Base-by-base conservation (phyloP, 169 alveolate species). In the Babesia divergens region DNA sequence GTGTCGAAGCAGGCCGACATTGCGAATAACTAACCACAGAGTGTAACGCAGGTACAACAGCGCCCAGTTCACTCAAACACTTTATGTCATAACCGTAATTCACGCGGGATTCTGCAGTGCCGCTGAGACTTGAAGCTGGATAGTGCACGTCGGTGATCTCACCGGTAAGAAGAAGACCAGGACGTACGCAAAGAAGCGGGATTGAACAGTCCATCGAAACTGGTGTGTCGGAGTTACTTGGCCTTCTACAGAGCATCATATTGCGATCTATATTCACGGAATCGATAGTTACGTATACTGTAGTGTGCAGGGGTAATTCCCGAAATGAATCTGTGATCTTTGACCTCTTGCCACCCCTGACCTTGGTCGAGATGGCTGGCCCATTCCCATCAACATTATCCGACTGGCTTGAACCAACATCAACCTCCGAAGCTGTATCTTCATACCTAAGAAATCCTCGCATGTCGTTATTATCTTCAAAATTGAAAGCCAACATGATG, bases 81-180 rank as follows among this genome's bases (percentile, higher is more conserved):
- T 68, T 68, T 18, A 77, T 29, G 20, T 53, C 72, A 50, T 51
- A 77, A 14, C 86, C 86, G 35, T 43, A 54, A 51, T 54, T 54
- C 1, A 35, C 38, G 18, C 29, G 31, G 32, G 49, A 53, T 1
- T 31, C 59, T 13, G 72, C 51, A 20, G 18, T 26, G 29, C 42
- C 65, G 18, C 68, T 35, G 22, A 16, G 60, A 24, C 43, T n/a
- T n/a, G 65, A 49, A 32, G 62, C 70, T 13, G 72, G 60, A 13
- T 43, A 43, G 70, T 77, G 86, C 1, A 77, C 67, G n/a, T 69
- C 62, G 11, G 66, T 32, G 9, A 77, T 74, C 62, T 77, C 82
- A 40, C 75, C 86, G 20, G 28, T 43, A 29, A 77, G 62, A 18
- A 77, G 53, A 26, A 77, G 77, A 11, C 86, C 86, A 3, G 86